These are phyloP conservation scores for Schizochytrium sp. DNA, from an alignment of 108 stramenopile species.

Conservation along the genomic window DNA sequence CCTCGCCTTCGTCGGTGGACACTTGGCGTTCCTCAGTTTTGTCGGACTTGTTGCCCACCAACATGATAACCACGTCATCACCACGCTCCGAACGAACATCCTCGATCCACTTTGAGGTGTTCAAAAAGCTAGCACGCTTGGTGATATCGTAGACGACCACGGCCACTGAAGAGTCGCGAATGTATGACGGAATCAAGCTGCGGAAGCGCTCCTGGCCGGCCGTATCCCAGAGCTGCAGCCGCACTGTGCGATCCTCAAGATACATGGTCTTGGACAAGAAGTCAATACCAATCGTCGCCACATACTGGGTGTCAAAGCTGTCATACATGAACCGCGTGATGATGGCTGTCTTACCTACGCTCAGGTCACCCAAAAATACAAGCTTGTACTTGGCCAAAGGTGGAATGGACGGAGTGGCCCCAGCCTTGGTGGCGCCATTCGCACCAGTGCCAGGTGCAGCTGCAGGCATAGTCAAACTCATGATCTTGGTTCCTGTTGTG, in stretches of 20 bases:
- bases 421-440: constrained; percentile 41
- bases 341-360: constrained; percentile 99
- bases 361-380: constrained; percentile 98
- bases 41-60: constrained; percentile 99
- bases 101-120: constrained; percentile 98
- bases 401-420: constrained; percentile 64
- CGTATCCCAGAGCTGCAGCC: constrained; percentile 99
- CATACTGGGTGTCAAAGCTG: constrained; percentile 67
- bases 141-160: constrained; percentile 98
- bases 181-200: constrained; percentile 94
- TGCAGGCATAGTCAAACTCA: background rate
- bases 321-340: constrained; percentile 94
- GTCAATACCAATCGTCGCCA: constrained; percentile 70
- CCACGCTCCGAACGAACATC: constrained; percentile 97
- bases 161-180: constrained; percentile 97
- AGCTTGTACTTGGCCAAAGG: constrained; percentile 97
- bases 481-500: background rate
- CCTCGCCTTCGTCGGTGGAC: constrained; percentile 93
- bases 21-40: constrained; percentile 93
- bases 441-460: background rate
- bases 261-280: constrained; percentile 97
- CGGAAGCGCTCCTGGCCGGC: constrained; percentile 88
- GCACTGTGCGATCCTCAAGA: constrained; percentile 97
- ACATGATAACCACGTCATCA: constrained; percentile 95
- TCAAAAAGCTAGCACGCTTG: constrained; percentile 93